Conservation (phyloP, 1,284 basidiomycete species). For the Tilletia caries region DNA sequence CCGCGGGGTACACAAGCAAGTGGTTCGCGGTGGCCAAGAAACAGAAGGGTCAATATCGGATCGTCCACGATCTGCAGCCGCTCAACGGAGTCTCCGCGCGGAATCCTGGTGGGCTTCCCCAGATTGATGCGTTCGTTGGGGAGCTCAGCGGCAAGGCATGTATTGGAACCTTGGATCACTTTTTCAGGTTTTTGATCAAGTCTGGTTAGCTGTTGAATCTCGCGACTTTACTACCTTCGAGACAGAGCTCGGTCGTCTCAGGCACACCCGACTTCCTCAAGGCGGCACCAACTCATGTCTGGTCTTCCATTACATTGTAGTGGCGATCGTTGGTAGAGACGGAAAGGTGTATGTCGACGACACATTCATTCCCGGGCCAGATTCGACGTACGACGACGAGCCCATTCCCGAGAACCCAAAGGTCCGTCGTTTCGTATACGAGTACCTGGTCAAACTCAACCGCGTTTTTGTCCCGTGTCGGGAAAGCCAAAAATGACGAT, state of each 20-base stretch:
- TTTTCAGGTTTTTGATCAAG: not conserved
- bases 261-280: not conserved
- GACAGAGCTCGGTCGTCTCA: not conserved
- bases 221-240: not conserved
- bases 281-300: not conserved
- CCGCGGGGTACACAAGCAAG: too few relatives aligned
- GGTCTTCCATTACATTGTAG: not conserved
- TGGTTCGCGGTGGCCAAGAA: too few relatives aligned
- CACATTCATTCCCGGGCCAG: not conserved
- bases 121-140: not conserved
- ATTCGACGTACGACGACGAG: not conserved
- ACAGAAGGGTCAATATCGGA: too few relatives aligned
- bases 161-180: not conserved
- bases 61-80: too few relatives aligned
- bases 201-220: not conserved
- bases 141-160: not conserved
- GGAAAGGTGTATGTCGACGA: not conserved
- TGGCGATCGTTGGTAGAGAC: not conserved
- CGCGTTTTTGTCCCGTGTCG: not conserved
- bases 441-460: not conserved
- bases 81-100: too few relatives aligned
- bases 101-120: too few relatives aligned
- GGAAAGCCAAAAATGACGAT: not conserved
- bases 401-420: not conserved
- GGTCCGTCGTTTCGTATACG: not conserved